Conservation (phyloP, 192 early-diverging fungal species). For the Chytriomyces sp. region DNA sequence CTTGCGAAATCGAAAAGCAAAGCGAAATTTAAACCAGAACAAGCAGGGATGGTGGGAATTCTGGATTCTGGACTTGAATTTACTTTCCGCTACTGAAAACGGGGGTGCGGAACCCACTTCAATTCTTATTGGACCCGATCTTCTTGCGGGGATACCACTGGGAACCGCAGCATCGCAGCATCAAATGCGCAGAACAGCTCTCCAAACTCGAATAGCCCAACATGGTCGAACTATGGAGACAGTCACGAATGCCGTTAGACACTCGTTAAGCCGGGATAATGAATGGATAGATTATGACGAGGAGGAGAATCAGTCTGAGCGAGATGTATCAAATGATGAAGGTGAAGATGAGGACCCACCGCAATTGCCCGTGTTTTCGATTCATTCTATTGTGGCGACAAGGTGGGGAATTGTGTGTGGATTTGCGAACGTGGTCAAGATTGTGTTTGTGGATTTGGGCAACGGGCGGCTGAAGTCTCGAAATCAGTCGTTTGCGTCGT, state of each 20-base stretch:
- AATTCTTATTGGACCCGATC: slow-evolving; percentile 11
- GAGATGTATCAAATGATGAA: not conserved
- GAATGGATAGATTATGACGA: slow-evolving; percentile 17
- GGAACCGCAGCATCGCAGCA: not conserved
- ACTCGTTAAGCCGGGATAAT: not conserved
- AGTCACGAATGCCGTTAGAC: not conserved
- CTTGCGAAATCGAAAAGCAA: not conserved
- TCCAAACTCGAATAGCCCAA: too few species aligned
- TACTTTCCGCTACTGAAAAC: not conserved
- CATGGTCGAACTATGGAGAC: too few species aligned
- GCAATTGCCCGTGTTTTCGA: slow-evolving; percentile 37
- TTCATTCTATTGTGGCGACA: slow-evolving; percentile 27
- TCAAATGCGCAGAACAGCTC: not conserved
- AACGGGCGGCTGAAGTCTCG: not conserved
- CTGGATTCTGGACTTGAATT: slow-evolving; percentile 17
- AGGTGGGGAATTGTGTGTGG: slow-evolving; percentile 39
- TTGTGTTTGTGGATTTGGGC: slow-evolving; percentile 27
- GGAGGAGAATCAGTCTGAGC: not conserved
- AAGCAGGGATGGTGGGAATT: slow-evolving; percentile 28
- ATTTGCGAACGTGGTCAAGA: slow-evolving; percentile 46
- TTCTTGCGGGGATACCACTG: slow-evolving; percentile 3
- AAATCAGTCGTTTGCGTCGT: too few species aligned
- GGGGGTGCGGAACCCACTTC: not conserved
- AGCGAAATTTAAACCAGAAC: not conserved
- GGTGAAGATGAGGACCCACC: slow-evolving; percentile 4